Evolutionary conservation across 352 stramenopile species (phyloP), one percentile per base, ranked within the genome.

Genomic region (Pythium monospermum): DNA sequence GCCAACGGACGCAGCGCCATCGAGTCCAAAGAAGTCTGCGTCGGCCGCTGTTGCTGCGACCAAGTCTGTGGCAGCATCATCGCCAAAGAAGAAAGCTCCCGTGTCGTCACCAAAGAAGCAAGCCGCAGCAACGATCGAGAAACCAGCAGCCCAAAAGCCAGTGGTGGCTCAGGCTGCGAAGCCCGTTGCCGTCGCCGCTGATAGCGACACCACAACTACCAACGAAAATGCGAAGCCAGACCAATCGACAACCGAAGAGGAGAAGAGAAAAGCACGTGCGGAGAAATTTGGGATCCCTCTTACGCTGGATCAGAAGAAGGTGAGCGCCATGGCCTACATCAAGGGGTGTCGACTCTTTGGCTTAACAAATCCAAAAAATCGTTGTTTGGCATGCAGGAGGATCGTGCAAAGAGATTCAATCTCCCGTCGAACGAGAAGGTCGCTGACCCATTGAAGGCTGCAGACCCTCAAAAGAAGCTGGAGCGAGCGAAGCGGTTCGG

Each of bases 331-430:
- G n/a, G n/a, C n/a, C n/a, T n/a, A n/a, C n/a, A n/a, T n/a, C n/a
- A n/a, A n/a, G n/a, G n/a, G n/a, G n/a, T n/a, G n/a, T n/a, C n/a
- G n/a, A n/a, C n/a, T n/a, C n/a, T n/a, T n/a, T n/a, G n/a, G n/a
- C n/a, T n/a, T n/a, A n/a, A n/a, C n/a, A n/a, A n/a, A n/a, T n/a
- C n/a, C n/a, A n/a, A n/a, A n/a, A n/a, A n/a, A n/a, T n/a, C n/a
- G n/a, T n/a, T n/a, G n/a, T n/a, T n/a, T 41, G 15, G 2, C 37
- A 11, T 41, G 47, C 44, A 90, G 79, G 72, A 61, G 43, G 71
- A 88, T 33, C 83, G 83, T 26, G 76, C 81, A 5, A 91, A 94
- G 71, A 78, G 81, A 21, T 94, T 91, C 58, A 72, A 91, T 19
- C 61, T 88, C 33, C 66, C 66, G 6, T 28, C 32, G 5, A 42